Evolutionary conservation across 331 rosid genomes (phyloP), one percentile per base, ranked within the genome.

Genomic region (Stylosanthes scabra): DNA sequence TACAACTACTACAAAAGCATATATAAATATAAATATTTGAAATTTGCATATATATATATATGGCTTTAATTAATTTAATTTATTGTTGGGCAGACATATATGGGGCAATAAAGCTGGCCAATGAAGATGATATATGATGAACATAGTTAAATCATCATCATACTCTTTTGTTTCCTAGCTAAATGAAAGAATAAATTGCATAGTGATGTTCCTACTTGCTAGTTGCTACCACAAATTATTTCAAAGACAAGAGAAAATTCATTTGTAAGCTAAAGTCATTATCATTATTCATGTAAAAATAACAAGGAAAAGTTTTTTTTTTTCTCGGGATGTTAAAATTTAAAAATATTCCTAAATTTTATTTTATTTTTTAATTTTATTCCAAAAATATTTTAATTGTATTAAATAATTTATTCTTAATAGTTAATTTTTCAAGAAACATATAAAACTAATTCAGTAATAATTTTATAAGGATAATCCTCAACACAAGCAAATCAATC

Each of bases 71-170:
- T 34, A 34, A 34, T 34, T 34, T 34, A 34, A 34, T 34, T 34
- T 34, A 34, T 34, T 68, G 54, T 59, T 60, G 2, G 55, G 55
- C 55, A 13, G 56, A 55, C 15, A 2, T 63, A 60, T 60, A 40
- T 68, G 77, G 77, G 77, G 77, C 54, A 69, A 65, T 16, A 57
- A 63, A 16, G 52, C 5, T 77, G 72, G 77, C 2, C 72, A 76
- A 55, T 70, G n/a, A 49, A 13, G 31, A 62, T 70, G 25, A 34
- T 34, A 34, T 34, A 34, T 70, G 44, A 44, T 62, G 71, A 77
- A 40, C 51, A 40, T 34, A 34, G 39, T 6, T 51, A 40, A 49
- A 77, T 61, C 70, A 60, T 61, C 70, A 60, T 61, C 29, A 77
- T 55, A 54, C 44, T 70, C 46, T 63, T 63, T 77, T 60, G 71